Evolutionary conservation across 306 rosid genomes (phyloP).

Genomic region (Abrus precatorius): DNA sequence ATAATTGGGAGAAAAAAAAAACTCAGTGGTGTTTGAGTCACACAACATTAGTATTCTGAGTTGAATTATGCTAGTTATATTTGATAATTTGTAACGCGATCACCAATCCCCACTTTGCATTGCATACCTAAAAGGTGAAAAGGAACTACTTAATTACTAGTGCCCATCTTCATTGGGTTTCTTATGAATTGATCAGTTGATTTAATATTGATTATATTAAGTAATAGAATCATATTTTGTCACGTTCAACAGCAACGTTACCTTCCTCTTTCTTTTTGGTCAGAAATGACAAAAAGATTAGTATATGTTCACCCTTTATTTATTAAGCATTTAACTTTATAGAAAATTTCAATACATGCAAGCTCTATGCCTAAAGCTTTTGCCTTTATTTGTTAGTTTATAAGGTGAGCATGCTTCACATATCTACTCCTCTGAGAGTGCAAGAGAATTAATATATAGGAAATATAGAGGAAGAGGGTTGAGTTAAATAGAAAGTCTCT

Average conservation of each 20-base stretch:
- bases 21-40: slow-evolving; percentile 39
- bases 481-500: neutral
- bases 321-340: neutral
- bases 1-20: neutral
- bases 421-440: neutral
- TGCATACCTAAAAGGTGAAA: neutral
- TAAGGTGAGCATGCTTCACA: neutral
- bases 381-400: neutral
- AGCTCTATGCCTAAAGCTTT: neutral
- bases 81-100: slow-evolving; percentile 7
- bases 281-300: slow-evolving; percentile 28
- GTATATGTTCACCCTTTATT: neutral
- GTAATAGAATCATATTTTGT: slow-evolving; percentile 29
- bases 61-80: neutral
- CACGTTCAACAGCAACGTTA: slow-evolving; percentile 38
- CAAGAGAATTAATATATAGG: neutral
- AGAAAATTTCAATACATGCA: neutral
- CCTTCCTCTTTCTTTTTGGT: slow-evolving; percentile 36
- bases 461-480: neutral
- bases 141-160: neutral
- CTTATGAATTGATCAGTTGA: slow-evolving; percentile 4
- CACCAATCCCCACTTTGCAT: slow-evolving; percentile 45
- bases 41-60: slow-evolving; percentile 30
- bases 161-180: slow-evolving; percentile 38
- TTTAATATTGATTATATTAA: neutral